phyloP scores from a whole-genome alignment of 345 rosid species.

The Firmiana major region DNA sequence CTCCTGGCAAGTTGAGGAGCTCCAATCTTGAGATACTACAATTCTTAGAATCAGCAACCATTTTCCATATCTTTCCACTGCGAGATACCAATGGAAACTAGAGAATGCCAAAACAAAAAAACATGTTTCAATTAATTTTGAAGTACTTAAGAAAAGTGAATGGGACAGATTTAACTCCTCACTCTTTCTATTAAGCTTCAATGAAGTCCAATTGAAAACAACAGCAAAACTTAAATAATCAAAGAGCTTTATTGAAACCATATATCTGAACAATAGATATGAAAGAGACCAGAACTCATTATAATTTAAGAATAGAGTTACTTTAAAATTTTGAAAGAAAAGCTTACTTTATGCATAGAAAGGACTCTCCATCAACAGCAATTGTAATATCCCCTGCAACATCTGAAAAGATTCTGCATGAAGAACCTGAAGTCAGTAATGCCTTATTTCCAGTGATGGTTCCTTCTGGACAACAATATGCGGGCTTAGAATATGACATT shows the following conservation, averaged over 20 bases:
- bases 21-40: constrained; percentile 46
- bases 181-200: too few relatives aligned
- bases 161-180: too few relatives aligned
- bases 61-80: constrained; percentile 71
- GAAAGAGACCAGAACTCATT: too few relatives aligned
- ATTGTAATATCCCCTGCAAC: constrained; percentile 85
- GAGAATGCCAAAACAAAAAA: too few relatives aligned
- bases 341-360: constrained; percentile 78
- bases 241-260: too few relatives aligned
- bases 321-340: background rate
- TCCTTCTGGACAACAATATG: background rate
- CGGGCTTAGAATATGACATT: background rate
- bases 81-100: constrained; percentile 82
- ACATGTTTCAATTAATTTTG: background rate
- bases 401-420: constrained; percentile 74
- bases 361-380: constrained; percentile 69
- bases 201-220: too few relatives aligned
- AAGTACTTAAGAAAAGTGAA: too few relatives aligned
- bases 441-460: background rate
- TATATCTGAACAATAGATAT: too few relatives aligned
- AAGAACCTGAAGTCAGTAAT: constrained; percentile 8
- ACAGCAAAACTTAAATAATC: too few relatives aligned
- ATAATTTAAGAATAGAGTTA: too few relatives aligned
- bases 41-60: constrained; percentile 56
- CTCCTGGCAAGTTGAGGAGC: constrained; percentile 66